phyloP scores from a whole-genome alignment of 2,329 filamentous ascomycete genomes.

The Periconia macrospinosa region DNA sequence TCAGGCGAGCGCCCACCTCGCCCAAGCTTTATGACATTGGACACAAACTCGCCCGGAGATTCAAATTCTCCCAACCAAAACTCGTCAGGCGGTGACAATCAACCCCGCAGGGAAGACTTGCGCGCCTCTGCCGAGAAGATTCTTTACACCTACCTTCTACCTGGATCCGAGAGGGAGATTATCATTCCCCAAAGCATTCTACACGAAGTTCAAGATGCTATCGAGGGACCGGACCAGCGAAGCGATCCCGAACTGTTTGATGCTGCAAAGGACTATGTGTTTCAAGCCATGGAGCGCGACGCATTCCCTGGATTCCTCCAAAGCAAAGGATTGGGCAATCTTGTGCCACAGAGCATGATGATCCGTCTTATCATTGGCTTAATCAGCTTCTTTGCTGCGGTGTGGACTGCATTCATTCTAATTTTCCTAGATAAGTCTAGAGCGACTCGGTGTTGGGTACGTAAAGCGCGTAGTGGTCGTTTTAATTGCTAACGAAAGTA shows the following conservation, averaged over 20 bases:
- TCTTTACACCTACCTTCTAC: slow-evolving; percentile 93
- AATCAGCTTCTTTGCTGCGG: slow-evolving; percentile 82
- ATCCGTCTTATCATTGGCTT: slow-evolving; percentile 83
- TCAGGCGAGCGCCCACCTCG: slow-evolving; percentile 55
- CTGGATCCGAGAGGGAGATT: slow-evolving; percentile 95
- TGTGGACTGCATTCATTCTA: slow-evolving; percentile 92
- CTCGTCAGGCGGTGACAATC: slow-evolving; percentile 34
- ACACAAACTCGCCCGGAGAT: slow-evolving; percentile 61
- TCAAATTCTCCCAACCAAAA: slow-evolving; percentile 60
- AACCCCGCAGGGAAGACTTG: slow-evolving; percentile 70
- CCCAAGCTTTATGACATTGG: slow-evolving; percentile 65
- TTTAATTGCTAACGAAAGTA: slow-evolving; percentile 42
- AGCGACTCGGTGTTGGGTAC: slow-evolving; percentile 79
- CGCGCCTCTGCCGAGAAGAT: slow-evolving; percentile 96
- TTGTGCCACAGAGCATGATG: slow-evolving; percentile 88
- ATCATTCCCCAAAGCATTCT: slow-evolving; percentile 87
- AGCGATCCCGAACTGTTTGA: slow-evolving; percentile 98
- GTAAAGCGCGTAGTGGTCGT: slow-evolving; percentile 34
- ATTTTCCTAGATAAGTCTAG: slow-evolving; percentile 85
- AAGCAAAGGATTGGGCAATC: slow-evolving; percentile 92
- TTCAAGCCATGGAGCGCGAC: slow-evolving; percentile 98
- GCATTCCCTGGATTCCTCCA: slow-evolving; percentile 97
- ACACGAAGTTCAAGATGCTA: slow-evolving; percentile 79
- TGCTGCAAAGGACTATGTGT: slow-evolving; percentile 97
- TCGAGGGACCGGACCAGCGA: slow-evolving; percentile 80